Base-by-base conservation (phyloP, 1,139 yeast genomes). In the Pichia sp. region DNA sequence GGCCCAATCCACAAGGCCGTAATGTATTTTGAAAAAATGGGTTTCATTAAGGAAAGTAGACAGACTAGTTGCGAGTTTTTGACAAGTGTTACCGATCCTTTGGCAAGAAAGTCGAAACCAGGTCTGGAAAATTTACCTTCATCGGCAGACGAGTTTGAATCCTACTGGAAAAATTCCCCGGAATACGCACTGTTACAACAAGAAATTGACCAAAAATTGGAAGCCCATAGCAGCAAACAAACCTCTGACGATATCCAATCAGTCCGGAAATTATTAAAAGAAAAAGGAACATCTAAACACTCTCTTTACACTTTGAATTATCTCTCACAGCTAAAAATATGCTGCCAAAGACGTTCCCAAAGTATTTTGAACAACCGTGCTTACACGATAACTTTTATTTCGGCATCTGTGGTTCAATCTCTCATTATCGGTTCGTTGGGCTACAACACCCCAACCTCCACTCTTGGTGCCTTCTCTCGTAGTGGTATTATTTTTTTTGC, bases 21-120 rank as follows among this genome's bases (percentile, higher is more conserved):
- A 62, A 72, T 73, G 44, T 86, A 75, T 69, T 86, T 86, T 67
- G 66, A 72, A 54, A 75, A 75, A 42, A 82, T 86, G 87, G 93
- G 93, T 31, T 86, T 76, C 68, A 73, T 75, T 13, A 86, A 90
- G 65, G 86, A 89, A 42, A 75, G 78, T 45, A 82, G 96, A 69
- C 90, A 86, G 72, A 85, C 95, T 8, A 85, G 93, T 57, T 89
- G 92, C 15, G 96, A 89, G 68, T 89, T 80, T 69, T 74, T 89
- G 64, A 88, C 96, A 1, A 82, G 95, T 1, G 74, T 88, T 51
- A 86, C 95, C 2, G 84, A 84, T 63, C 92, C 95, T 7, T 71
- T 75, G 4, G 62, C 61, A 8, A 59, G 64, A 56, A 51, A 74
- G 13, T 70, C 79, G 6, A 70, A 70, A 56, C 68, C 72, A 16